These are phyloP conservation scores for Verticillium nubilum DNA, from an alignment of 2,329 filamentous ascomycete genomes.

Conservation along the genomic window DNA sequence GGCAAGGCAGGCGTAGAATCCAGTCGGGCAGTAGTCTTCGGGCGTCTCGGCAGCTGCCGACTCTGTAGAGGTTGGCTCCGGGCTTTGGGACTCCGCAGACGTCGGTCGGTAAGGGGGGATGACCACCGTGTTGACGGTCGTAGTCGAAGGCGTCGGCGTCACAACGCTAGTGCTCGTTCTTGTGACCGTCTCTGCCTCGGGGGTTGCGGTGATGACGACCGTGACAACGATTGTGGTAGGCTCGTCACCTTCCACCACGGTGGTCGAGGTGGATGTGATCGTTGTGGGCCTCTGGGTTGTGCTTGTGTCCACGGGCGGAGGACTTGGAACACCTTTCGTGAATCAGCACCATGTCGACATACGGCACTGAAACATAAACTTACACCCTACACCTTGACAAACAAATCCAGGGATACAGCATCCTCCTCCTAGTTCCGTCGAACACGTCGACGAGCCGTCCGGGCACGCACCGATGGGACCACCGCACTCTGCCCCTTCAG, in stretches of 20 bases:
- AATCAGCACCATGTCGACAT: slow-evolving; percentile 6
- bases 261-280: slow-evolving; percentile 33
- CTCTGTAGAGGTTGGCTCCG: slow-evolving; percentile 20
- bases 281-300: slow-evolving; percentile 23
- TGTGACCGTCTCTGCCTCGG: slow-evolving; percentile 29
- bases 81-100: slow-evolving; percentile 21
- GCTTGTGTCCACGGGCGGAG: slow-evolving; percentile 15
- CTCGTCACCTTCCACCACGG: slow-evolving; percentile 23
- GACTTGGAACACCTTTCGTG: slow-evolving; percentile 26
- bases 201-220: slow-evolving; percentile 30
- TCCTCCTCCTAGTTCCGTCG: slow-evolving; percentile 61
- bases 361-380: slow-evolving; percentile 22
- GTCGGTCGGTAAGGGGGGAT: slow-evolving; percentile 44
- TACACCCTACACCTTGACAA: slow-evolving; percentile 67
- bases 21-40: slow-evolving; percentile 65
- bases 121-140: slow-evolving; percentile 30
- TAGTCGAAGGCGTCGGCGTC: slow-evolving; percentile 30
- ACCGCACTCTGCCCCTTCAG: slow-evolving; percentile 56
- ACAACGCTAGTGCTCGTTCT: slow-evolving; percentile 26
- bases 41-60: slow-evolving; percentile 27
- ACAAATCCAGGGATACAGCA: slow-evolving; percentile 70
- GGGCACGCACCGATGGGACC: slow-evolving; percentile 59
- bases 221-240: slow-evolving; percentile 36
- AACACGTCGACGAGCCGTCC: slow-evolving; percentile 58
- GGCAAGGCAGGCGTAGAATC: slow-evolving; percentile 87